Conservation (phyloP, 805 yeast species). For the Saturnispora bothae region DNA sequence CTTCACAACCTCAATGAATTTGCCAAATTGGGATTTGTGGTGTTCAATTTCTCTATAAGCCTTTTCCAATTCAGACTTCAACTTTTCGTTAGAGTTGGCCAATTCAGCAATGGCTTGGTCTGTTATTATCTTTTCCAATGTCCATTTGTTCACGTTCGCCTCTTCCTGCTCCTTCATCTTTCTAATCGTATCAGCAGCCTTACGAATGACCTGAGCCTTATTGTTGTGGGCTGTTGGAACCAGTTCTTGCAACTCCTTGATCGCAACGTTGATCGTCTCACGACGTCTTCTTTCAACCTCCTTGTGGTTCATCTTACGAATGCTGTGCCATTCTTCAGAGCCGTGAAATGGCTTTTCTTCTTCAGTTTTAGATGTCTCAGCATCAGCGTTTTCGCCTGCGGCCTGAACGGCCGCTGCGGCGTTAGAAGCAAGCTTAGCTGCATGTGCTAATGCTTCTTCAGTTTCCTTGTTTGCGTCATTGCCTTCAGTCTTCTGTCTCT, state of each 20-base stretch:
- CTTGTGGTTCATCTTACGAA: slow-evolving; percentile 84
- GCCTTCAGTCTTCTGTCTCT: not conserved
- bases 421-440: slow-evolving; percentile 10
- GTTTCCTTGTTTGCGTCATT: no score
- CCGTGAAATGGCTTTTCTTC: slow-evolving; percentile 28
- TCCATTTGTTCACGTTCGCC: slow-evolving; percentile 87
- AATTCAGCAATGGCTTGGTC: slow-evolving; percentile 88
- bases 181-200: slow-evolving; percentile 85
- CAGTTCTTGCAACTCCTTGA: slow-evolving; percentile 63
- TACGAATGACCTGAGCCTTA: slow-evolving; percentile 78
- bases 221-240: slow-evolving; percentile 80
- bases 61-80: slow-evolving; percentile 78
- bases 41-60: slow-evolving; percentile 88
- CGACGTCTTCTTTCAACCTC: slow-evolving; percentile 92
- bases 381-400: not conserved
- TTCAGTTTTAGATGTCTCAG: not conserved
- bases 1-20: slow-evolving; percentile 9
- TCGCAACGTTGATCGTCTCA: slow-evolving; percentile 81
- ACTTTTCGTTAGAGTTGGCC: slow-evolving; percentile 73
- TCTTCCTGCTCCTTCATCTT: slow-evolving; percentile 84
- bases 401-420: not conserved
- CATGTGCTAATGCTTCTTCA: slow-evolving; percentile 4
- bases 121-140: slow-evolving; percentile 80
- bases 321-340: slow-evolving; percentile 73
- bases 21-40: slow-evolving; percentile 44